phyloP scores from a whole-genome alignment of 2,329 filamentous ascomycete genomes.

The Curvularia spicifera region DNA sequence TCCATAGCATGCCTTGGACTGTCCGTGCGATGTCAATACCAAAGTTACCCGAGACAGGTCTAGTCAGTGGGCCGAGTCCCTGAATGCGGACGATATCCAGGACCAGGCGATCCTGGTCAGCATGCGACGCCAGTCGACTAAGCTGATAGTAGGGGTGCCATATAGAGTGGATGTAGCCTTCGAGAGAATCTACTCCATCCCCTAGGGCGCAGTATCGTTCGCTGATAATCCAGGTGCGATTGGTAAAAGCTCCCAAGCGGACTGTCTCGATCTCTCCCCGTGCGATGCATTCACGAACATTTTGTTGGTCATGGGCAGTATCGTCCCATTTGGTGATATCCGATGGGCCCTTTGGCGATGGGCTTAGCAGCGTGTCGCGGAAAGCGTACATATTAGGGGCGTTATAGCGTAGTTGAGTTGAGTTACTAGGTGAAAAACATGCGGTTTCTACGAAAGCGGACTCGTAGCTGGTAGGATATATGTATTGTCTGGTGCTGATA shows the following conservation, averaged over 20 bases:
- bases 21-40: conserved; percentile 16
- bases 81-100: conserved; percentile 16
- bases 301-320: conserved; percentile 2
- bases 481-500: too few relatives aligned
- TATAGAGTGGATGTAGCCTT: conserved; percentile 16
- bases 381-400: conserved; percentile 4
- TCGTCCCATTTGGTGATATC: conserved; percentile 9
- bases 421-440: neutral
- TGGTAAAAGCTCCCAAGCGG: conserved; percentile 11
- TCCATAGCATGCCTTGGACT: too few relatives aligned
- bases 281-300: conserved; percentile 9
- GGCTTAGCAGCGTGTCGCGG: conserved; percentile 8
- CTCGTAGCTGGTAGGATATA: neutral
- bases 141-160: conserved; percentile 18
- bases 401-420: neutral
- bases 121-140: conserved; percentile 5
- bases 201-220: conserved; percentile 11
- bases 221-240: conserved; percentile 13
- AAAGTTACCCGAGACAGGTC: conserved; percentile 15
- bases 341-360: conserved; percentile 7
- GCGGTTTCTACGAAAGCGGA: too few relatives aligned
- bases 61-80: conserved; percentile 16
- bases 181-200: conserved; percentile 17
- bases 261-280: conserved; percentile 10
- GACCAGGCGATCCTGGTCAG: conserved; percentile 14